Percentiles rank a stretch among this genome's conserved stretches.
Conservation (phyloP, 441 rosid genomes). For the Mallotus repandus region DNA sequence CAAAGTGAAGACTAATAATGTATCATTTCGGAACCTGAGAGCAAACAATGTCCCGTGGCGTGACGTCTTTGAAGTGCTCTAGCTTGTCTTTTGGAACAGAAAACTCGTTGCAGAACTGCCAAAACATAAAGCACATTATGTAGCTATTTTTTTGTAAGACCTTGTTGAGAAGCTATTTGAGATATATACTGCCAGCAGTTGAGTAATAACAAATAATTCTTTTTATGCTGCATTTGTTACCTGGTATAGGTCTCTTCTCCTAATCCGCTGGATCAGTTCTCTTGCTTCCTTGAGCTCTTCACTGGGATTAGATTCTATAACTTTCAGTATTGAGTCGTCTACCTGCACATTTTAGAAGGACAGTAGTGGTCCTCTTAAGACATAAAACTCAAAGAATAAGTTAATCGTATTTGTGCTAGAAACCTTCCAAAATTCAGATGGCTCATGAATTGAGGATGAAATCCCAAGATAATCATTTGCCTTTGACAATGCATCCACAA, state of each 20-base stretch:
- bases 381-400: slow-evolving; percentile 2
- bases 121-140: slow-evolving; percentile 5
- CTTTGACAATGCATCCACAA: slow-evolving; percentile 54
- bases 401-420: slow-evolving; percentile 15
- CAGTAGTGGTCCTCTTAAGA: slow-evolving; percentile 3
- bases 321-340: slow-evolving; percentile 56
- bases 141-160: background rate
- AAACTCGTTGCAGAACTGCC: slow-evolving; percentile 67
- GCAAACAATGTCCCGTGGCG: slow-evolving; percentile 60
- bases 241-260: slow-evolving; percentile 61
- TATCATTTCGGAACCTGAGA: slow-evolving; percentile 46
- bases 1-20: slow-evolving; percentile 15
- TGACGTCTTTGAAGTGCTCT: slow-evolving; percentile 53
- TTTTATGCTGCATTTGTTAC: slow-evolving; percentile 24
- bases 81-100: slow-evolving; percentile 57
- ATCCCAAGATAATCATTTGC: slow-evolving; percentile 46
- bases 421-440: slow-evolving; percentile 60
- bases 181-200: no score
- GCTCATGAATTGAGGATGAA: slow-evolving; percentile 43
- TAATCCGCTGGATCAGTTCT: slow-evolving; percentile 54
- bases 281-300: slow-evolving; percentile 59
- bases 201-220: slow-evolving; percentile 3
- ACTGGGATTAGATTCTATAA: slow-evolving; percentile 41
- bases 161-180: background rate
- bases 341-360: slow-evolving; percentile 38